Conservation (phyloP, 2,329 filamentous ascomycete genomes). For the Rachicladosporium sp. region DNA sequence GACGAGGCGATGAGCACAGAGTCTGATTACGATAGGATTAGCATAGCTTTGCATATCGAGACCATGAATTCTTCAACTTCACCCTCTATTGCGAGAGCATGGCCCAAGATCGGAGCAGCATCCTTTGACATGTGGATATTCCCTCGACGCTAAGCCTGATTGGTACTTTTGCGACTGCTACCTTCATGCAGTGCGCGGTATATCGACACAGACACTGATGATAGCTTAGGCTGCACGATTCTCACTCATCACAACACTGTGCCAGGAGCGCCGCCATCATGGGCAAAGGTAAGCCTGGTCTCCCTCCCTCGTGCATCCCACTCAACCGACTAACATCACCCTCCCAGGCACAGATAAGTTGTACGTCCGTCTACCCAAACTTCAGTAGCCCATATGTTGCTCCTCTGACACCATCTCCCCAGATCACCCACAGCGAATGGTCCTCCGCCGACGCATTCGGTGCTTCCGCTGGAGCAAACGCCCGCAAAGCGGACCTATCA, state of each 20-base stretch:
- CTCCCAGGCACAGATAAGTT: conserved; percentile 26
- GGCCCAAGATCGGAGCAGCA: too few relatives aligned
- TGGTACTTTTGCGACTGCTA: too few relatives aligned
- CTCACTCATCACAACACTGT: background rate
- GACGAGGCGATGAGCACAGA: conserved; percentile 1
- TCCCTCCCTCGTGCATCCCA: background rate
- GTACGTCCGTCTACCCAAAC: conserved; percentile 22
- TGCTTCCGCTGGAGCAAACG: conserved; percentile 60
- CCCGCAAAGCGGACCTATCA: conserved; percentile 43
- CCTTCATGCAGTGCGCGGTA: too few relatives aligned
- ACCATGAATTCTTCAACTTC: too few relatives aligned
- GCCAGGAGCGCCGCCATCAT: conserved; percentile 5
- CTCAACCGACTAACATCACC: conserved; percentile 5
- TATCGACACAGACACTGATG: too few relatives aligned
- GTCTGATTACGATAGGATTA: background rate
- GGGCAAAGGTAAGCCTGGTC: conserved; percentile 12
- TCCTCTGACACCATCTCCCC: conserved; percentile 4
- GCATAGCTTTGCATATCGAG: background rate
- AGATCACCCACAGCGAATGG: conserved; percentile 98
- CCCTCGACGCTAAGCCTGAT: too few relatives aligned
- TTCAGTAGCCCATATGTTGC: too few relatives aligned
- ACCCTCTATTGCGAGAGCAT: too few relatives aligned
- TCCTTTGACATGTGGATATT: too few relatives aligned
- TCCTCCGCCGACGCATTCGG: conserved; percentile 79
- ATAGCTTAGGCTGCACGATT: background rate